Conservation (phyloP, 1,284 basidiomycete species). For the Boletus holoroseus region DNA sequence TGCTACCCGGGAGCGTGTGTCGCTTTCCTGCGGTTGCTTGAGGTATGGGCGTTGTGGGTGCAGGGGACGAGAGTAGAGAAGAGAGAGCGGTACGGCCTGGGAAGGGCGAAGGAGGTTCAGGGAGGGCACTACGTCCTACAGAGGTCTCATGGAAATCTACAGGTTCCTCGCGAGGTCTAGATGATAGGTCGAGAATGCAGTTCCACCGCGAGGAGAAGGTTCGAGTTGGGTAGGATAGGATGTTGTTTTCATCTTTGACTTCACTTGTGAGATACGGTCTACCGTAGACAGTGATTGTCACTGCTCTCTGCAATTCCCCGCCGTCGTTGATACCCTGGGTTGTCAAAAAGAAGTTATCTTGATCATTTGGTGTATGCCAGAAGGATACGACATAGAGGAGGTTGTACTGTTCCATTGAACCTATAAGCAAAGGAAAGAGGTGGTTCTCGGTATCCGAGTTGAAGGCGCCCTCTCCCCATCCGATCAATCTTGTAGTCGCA, state of each 20-base stretch:
- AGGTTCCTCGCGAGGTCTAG: constrained; percentile 32
- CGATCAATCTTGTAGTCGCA: constrained; percentile 62
- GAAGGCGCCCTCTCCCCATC: constrained; percentile 54
- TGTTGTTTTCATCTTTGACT: constrained; percentile 11
- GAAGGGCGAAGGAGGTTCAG: constrained; percentile 71
- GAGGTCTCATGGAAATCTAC: constrained; percentile 22
- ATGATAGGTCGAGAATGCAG: constrained; percentile 73
- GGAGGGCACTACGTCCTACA: constrained; percentile 47
- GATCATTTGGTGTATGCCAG: constrained; percentile 58
- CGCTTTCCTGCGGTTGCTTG: constrained; percentile 53
- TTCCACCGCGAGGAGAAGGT: constrained; percentile 84
- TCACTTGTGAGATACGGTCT: constrained; percentile 46
- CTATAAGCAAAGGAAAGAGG: constrained; percentile 69
- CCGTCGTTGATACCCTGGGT: constrained; percentile 16
- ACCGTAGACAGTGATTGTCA: constrained; percentile 73
- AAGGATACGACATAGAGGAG: constrained; percentile 81
- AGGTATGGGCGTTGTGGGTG: constrained; percentile 23
- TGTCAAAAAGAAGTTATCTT: constrained; percentile 42
- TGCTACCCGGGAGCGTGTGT: constrained; percentile 44
- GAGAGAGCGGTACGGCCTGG: constrained; percentile 39
- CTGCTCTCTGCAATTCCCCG: constrained; percentile 62
- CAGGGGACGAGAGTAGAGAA: constrained; percentile 19
- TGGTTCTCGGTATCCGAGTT: constrained; percentile 33
- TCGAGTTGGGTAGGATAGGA: constrained; percentile 54
- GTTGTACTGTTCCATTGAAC: constrained; percentile 75